phyloP scores from a whole-genome alignment of 768 basidiomycete genomes.

The Lentinus brumalis region DNA sequence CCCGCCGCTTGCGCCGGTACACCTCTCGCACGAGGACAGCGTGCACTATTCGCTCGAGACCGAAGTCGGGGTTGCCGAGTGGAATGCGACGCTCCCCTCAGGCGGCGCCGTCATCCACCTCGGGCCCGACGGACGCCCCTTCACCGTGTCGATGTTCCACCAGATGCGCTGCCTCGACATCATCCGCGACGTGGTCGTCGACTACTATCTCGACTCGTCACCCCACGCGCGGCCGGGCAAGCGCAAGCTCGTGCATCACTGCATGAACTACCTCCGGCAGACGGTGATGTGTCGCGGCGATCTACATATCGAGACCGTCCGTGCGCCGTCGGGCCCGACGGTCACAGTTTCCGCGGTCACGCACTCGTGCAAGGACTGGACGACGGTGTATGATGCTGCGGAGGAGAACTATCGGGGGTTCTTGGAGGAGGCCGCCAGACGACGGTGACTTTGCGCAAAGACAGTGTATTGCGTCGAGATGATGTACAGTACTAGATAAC shows the following conservation, averaged over 20 bases:
- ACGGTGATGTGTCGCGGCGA: conserved; percentile 33
- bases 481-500: background rate
- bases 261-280: conserved; percentile 40
- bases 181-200: conserved; percentile 30
- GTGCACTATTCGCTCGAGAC: conserved; percentile 23
- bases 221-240: background rate
- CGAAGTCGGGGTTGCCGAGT: conserved; percentile 28
- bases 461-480: background rate
- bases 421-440: background rate
- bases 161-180: conserved; percentile 43
- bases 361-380: conserved; percentile 33
- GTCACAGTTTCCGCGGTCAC: conserved; percentile 22
- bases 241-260: conserved; percentile 26
- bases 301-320: conserved; percentile 30
- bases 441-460: background rate
- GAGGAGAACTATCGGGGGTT: conserved; percentile 25
- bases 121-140: conserved; percentile 23
- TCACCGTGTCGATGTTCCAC: conserved; percentile 43
- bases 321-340: conserved; percentile 2
- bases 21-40: conserved; percentile 25
- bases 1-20: conserved; percentile 3
- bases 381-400: conserved; percentile 27
- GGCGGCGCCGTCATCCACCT: conserved; percentile 35
- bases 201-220: background rate
- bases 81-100: conserved; percentile 31